Percentiles rank a stretch among this genome's conserved stretches.
Evolutionary conservation across 768 basidiomycete genomes (phyloP).

Genomic region (Pholiota molesta): DNA sequence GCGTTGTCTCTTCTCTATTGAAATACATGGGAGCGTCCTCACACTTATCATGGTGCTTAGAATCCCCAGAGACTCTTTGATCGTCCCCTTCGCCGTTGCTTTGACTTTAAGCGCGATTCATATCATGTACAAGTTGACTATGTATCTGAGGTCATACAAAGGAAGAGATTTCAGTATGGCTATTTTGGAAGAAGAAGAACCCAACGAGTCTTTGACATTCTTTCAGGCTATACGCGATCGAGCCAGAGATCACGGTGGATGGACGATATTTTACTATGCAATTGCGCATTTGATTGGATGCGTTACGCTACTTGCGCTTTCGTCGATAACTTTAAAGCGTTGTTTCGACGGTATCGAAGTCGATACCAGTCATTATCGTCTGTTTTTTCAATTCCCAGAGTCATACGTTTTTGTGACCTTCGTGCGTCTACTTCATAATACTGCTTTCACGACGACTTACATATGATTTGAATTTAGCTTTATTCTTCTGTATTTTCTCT

Average conservation of each 20-base stretch:
- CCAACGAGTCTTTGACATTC: background rate
- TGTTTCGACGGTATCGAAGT: background rate
- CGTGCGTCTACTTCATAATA: background rate
- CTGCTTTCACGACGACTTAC: background rate
- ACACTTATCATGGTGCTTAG: background rate
- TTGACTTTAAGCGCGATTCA: background rate
- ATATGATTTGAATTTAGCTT: background rate
- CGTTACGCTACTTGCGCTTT: slow-evolving; percentile 2
- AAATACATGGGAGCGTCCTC: background rate
- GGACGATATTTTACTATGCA: slow-evolving; percentile 8
- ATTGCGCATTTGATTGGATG: slow-evolving; percentile 15
- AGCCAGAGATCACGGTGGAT: slow-evolving; percentile 12
- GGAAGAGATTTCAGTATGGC: background rate
- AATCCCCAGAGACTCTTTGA: slow-evolving; percentile 1
- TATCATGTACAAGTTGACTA: background rate
- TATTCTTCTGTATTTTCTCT: background rate
- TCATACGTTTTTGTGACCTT: background rate
- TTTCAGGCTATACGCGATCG: background rate
- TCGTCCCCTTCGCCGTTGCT: slow-evolving; percentile 4
- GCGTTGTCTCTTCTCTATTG: background rate
- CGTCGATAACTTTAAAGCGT: background rate
- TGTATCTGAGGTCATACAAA: background rate
- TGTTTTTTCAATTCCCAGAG: background rate
- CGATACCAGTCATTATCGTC: background rate
- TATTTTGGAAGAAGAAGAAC: background rate